These are phyloP conservation scores for Hemisphaericaspora subhashii DNA, from an alignment of 1,139 yeast genomes.

Conservation along the genomic window DNA sequence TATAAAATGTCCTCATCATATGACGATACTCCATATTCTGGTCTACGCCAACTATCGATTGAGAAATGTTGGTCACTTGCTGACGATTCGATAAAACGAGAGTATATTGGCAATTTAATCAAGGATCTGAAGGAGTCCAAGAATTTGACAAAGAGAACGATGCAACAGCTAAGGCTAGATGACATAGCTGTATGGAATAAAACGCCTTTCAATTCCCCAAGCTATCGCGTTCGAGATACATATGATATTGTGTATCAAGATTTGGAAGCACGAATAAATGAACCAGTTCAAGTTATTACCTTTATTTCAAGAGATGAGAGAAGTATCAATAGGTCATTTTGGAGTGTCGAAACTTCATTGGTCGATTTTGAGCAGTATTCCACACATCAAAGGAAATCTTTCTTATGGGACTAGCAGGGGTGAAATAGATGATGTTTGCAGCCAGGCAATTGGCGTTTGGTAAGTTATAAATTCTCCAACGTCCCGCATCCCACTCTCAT, in stretches of 20 bases:
- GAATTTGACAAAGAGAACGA: neutral
- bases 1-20: conserved; percentile 12
- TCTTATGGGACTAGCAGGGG: conserved; percentile 12
- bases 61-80: conserved; percentile 37
- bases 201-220: conserved; percentile 25
- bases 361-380: conserved; percentile 34
- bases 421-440: conserved; percentile 13
- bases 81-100: conserved; percentile 27
- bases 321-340: conserved; percentile 18
- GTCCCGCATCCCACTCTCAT: too few relatives aligned
- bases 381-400: conserved; percentile 18
- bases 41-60: conserved; percentile 14
- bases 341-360: conserved; percentile 31
- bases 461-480: too few relatives aligned
- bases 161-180: conserved; percentile 7
- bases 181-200: conserved; percentile 22
- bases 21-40: conserved; percentile 5
- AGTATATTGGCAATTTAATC: conserved; percentile 15
- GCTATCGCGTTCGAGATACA: conserved; percentile 21
- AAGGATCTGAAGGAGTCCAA: conserved; percentile 1
- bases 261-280: neutral
- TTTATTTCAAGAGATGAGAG: conserved; percentile 5
- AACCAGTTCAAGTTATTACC: conserved; percentile 5
- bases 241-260: conserved; percentile 10
- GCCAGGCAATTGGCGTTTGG: too few relatives aligned